Evolutionary conservation across 202 grass and related monocot genomes (phyloP), one percentile per base, ranked within the genome.

Genomic region (Setaria italica): DNA sequence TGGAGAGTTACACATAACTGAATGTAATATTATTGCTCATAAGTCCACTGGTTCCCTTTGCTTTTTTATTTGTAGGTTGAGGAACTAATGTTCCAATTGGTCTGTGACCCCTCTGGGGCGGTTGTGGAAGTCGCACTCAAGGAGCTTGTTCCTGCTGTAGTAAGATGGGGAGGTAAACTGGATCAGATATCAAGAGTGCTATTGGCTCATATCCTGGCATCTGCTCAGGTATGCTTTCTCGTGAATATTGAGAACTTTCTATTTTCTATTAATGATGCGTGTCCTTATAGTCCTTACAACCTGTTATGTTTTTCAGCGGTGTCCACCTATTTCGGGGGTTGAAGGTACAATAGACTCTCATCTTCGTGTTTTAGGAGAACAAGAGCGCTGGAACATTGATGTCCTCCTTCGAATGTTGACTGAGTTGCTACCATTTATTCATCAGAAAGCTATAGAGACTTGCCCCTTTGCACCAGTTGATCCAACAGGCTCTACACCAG

Each of bases 1-100:
- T 85, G 58, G 30, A 74, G 59, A 62, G 79, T 66, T 81, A 58
- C 63, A 74, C 72, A 89, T 72, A 49, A 71, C 55, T 86, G 59
- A 79, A 73, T 33, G 82, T 51, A 62, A 81, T 78, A 81, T 59
- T 59, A 30, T 30, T 46, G n/a, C 83, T 87, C 67, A 34, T 83
- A 83, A 72, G 68, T 85, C 72, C 45, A 82, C 62, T 91, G 34
- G 90, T 33, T 83, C 85, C 62, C 16, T 59, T 33, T 80, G 2
- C 14, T 34, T 73, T 51, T 83, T 65, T 86, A 35, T 85, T 89
- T 55, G 73, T 93, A 98, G 93, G 96, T 99, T 78, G 93, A 99
- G 86, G 93, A 99, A 58, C 84, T 99, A 80, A 94, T 94, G 91
- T 95, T 99, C 85, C 96, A 95, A 72, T 93, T 99, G 76, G 91